Evolutionary conservation across 148 eudicot species (phyloP).

Genomic region (Rheum nobile): DNA sequence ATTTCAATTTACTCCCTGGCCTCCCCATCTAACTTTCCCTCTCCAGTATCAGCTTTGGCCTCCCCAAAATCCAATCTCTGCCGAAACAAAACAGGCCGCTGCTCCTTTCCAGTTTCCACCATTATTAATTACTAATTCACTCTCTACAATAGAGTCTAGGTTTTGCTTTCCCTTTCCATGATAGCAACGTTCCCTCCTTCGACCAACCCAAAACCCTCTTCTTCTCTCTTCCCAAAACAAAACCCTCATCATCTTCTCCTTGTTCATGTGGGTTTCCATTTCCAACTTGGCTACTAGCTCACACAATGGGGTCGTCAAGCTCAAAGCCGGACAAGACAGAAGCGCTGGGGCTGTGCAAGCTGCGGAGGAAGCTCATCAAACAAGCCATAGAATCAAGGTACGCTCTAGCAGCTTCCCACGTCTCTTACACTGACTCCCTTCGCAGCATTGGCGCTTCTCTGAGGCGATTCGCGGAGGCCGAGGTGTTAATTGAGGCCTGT

Average conservation of each 20-base stretch:
- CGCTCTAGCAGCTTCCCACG: conserved; percentile 74
- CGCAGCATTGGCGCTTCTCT: conserved; percentile 61
- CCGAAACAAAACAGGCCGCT: background rate
- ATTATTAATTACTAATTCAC: background rate
- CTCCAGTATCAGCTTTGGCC: background rate
- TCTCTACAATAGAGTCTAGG: background rate
- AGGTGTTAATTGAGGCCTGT: conserved; percentile 40
- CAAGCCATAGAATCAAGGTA: conserved; percentile 73
- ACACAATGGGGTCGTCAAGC: conserved; percentile 42
- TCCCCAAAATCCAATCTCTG: background rate
- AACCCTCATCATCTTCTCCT: background rate
- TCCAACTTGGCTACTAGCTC: background rate
- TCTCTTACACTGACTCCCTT: conserved; percentile 62
- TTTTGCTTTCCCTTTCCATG: background rate
- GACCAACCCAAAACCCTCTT: background rate
- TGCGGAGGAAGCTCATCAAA: conserved; percentile 55
- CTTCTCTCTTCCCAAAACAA: background rate
- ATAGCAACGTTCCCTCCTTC: background rate
- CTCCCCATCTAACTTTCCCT: background rate
- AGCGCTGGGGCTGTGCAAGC: conserved; percentile 64
- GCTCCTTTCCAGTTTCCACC: background rate
- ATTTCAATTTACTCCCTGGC: background rate
- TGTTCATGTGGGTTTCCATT: background rate
- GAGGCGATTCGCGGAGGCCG: conserved; percentile 65
- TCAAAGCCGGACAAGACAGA: conserved; percentile 56